A percentile compares a stretch with the other conserved stretches of the same genome.
phyloP scores from a whole-genome alignment of 495 filamentous ascomycete species.

The Niebla homalea region DNA sequence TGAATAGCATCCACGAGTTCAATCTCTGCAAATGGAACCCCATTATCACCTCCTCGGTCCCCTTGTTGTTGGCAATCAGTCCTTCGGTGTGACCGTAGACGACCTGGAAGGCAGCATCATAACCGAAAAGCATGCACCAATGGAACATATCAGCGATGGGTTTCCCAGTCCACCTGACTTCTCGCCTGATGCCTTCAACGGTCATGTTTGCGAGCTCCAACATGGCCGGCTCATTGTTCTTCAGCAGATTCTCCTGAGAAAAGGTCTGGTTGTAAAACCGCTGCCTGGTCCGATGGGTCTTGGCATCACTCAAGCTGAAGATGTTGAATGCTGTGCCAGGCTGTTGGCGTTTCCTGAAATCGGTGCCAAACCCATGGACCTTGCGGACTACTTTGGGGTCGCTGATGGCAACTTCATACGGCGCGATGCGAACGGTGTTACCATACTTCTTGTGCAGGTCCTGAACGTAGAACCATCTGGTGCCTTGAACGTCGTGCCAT shows the following conservation, averaged over 20 bases:
- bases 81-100: conserved; percentile 6
- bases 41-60: conserved; percentile 4
- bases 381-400: conserved; percentile 7
- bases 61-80: conserved; percentile 6
- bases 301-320: conserved; percentile 8
- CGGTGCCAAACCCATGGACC: conserved; percentile 6
- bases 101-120: conserved; percentile 3
- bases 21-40: conserved; percentile 1
- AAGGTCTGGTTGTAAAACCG: conserved; percentile 8
- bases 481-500: conserved; percentile 1
- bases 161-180: background rate
- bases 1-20: conserved; percentile 4
- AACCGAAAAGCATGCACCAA: conserved; percentile 9
- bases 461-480: conserved; percentile 6
- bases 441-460: conserved; percentile 9
- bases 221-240: conserved; percentile 2
- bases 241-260: background rate
- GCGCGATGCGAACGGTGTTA: conserved; percentile 5
- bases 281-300: conserved; percentile 4
- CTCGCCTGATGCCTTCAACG: background rate
- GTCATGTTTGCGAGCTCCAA: background rate
- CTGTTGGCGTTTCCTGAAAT: conserved; percentile 7
- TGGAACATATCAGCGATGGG: conserved; percentile 1
- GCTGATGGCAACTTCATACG: conserved; percentile 6
- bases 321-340: conserved; percentile 9